phyloP scores from a whole-genome alignment of 139 green algal genomes.

The Micractinium sp. region DNA sequence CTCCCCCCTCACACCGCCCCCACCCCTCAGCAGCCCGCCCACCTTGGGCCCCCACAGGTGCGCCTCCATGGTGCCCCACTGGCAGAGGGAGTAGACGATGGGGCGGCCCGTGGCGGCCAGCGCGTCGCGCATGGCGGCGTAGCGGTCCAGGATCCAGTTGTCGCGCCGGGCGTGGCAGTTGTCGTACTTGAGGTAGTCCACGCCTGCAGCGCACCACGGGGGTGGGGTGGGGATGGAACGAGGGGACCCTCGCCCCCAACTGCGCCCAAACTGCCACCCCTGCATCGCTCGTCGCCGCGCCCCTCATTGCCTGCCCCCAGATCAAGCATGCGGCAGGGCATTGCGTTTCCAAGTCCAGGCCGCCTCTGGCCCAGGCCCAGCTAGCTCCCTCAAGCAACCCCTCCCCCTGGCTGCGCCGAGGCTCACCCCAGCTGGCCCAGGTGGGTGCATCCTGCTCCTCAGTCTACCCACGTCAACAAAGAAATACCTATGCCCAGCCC shows the following conservation, averaged over 20 bases:
- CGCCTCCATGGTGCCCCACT: conserved; percentile 73
- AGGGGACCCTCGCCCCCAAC: not conserved
- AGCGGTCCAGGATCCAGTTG: conserved; percentile 38
- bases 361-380: too few relatives aligned
- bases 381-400: too few relatives aligned
- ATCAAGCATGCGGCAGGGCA: too few relatives aligned
- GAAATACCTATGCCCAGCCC: too few relatives aligned
- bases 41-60: conserved; percentile 69
- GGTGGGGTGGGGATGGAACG: not conserved
- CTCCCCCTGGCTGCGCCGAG: too few relatives aligned
- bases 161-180: conserved; percentile 48
- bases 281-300: too few relatives aligned
- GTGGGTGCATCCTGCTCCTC: conserved; percentile 52
- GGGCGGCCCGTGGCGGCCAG: conserved; percentile 70
- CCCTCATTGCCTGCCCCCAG: too few relatives aligned
- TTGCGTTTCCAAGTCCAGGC: too few relatives aligned
- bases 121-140: conserved; percentile 73
- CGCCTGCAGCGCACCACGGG: not conserved
- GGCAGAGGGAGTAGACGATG: conserved; percentile 78
- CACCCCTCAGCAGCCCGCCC: not conserved
- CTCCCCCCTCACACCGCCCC: too few relatives aligned
- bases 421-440: too few relatives aligned
- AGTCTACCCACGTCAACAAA: too few relatives aligned
- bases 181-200: conserved; percentile 85
- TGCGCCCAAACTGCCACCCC: not conserved